Evolutionary conservation across 78 protist species (phyloP).

Genomic region (Planoprotostelium fungivorum): DNA sequence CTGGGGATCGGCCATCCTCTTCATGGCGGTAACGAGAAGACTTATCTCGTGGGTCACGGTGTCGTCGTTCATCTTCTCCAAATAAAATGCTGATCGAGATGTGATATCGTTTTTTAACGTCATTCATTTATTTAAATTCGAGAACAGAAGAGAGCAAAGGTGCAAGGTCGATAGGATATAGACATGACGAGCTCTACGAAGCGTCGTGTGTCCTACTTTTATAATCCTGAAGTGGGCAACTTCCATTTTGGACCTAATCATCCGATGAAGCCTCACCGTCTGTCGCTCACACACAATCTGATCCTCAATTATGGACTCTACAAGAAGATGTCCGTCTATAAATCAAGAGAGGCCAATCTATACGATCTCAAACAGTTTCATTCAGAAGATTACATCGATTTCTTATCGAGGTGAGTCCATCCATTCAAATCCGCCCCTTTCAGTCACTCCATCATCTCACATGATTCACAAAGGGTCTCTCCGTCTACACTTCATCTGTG

Average conservation of each 20-base stretch:
- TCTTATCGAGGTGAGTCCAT: conserved; percentile 22
- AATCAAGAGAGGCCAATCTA: conserved; percentile 36
- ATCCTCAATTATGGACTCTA: conserved; percentile 82
- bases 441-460: not conserved
- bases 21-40: not conserved
- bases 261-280: conserved; percentile 89
- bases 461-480: conserved; percentile 16
- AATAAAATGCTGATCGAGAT: no score
- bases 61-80: not conserved
- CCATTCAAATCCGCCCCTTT: not conserved
- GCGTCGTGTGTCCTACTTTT: conserved; percentile 51
- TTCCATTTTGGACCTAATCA: conserved; percentile 51
- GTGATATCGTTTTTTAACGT: no score
- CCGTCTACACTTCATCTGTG: conserved; percentile 59
- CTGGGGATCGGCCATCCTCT: not conserved
- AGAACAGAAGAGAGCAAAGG: no score
- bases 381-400: conserved; percentile 60
- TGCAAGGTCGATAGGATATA: no score
- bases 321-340: conserved; percentile 72
- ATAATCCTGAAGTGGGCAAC: conserved; percentile 60
- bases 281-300: conserved; percentile 81
- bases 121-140: no score
- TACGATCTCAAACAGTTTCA: conserved; percentile 54
- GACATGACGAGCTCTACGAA: no score
- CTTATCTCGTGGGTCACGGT: not conserved